Evolutionary conservation across 1,139 yeast species (phyloP), one percentile per base, ranked within the genome.

Genomic region (Geotrichum cucujoidarum): DNA sequence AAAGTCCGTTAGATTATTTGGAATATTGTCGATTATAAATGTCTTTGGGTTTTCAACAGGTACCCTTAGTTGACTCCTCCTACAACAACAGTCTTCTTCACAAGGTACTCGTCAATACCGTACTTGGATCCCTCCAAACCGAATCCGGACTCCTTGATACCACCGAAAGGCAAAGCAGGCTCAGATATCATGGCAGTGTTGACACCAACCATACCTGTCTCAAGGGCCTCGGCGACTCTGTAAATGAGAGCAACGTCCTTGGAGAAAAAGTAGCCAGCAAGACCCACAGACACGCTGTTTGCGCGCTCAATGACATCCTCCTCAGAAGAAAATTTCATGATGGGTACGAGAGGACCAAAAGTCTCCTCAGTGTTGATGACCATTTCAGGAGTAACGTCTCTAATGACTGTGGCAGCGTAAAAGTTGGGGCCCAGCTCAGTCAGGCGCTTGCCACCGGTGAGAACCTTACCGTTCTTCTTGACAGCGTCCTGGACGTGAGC

Each of bases 301-400:
- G 95, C 94, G 58, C 74, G 66, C 27, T 65, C 67, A 32, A 89
- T 65, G 11, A 81, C 96, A 60, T 87, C 87, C 49, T 83, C 85
- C 44, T 80, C 81, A 24, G 78, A 67, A 14, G 72, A 70, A 64
- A 88, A 70, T 58, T 61, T 63, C 55, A 84, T 75, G 36, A 89
- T 67, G 1, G 94, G 92, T 47, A 92, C 94, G 40, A 89, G 72
- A 4, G 97, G 97, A 11, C 96, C 97, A 64, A 89, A 89, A 1
- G 95, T 87, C 68, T 89, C 97, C 58, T 87, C 94, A 29, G 69
- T 61, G 51, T 80, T 72, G 22, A 88, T 83, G 49, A 67, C 62
- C 75, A 88, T 85, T 35, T 75, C 75, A 6, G 72, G 67, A 44
- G 86, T 77, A 33, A 85, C 89, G 53, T 80, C 76, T 11, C 78